Percentiles rank a stretch among this genome's conserved stretches.
These are phyloP conservation scores for Clarireedia hainanense DNA, from an alignment of 2,329 filamentous ascomycete species.

Conservation along the genomic window DNA sequence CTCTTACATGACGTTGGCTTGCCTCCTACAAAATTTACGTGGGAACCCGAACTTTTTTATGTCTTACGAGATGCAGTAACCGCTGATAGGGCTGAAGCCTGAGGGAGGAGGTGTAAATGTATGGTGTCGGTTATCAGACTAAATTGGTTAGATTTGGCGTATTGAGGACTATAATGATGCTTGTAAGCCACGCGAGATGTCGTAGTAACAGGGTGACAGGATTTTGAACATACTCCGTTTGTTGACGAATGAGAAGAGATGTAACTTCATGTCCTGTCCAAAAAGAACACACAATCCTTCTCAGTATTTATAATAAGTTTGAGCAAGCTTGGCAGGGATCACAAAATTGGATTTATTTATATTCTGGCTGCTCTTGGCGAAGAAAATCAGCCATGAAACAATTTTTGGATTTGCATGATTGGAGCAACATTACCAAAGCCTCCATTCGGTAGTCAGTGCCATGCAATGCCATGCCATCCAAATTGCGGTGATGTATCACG, in stretches of 20 bases:
- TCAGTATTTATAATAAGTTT: neutral
- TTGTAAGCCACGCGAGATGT: constrained; percentile 5
- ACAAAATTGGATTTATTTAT: constrained; percentile 3
- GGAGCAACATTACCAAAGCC: neutral
- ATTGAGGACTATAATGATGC: neutral
- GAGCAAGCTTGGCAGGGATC: constrained; percentile 5
- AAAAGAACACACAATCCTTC: neutral
- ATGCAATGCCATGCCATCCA: neutral
- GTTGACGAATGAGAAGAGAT: neutral
- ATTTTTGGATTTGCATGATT: neutral
- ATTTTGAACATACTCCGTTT: neutral
- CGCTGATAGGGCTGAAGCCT: constrained; percentile 6
- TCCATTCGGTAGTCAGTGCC: too few relatives aligned
- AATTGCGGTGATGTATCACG: constrained; percentile 1
- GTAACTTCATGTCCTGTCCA: neutral
- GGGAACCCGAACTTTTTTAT: constrained; percentile 7
- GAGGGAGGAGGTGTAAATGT: neutral
- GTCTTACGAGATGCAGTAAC: neutral
- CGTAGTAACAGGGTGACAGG: neutral
- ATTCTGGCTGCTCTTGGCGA: neutral
- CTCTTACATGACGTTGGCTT: neutral
- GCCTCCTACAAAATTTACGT: neutral
- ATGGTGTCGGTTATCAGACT: neutral
- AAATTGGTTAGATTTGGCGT: neutral
- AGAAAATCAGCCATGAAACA: neutral